phyloP scores from a whole-genome alignment of 176 grass and related monocot species.

The Paspalum vaginatum region DNA sequence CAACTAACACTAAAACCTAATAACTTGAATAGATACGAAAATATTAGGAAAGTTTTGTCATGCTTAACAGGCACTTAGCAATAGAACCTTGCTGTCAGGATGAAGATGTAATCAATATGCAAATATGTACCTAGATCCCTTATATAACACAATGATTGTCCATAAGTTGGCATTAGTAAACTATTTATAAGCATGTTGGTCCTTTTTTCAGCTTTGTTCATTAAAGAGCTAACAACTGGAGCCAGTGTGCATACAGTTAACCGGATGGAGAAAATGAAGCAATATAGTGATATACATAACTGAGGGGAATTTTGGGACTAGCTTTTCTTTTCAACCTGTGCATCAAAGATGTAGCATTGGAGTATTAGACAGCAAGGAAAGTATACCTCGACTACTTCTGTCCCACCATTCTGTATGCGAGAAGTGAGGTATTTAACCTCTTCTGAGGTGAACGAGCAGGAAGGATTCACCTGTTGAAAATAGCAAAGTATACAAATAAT shows the following conservation, averaged over 20 bases:
- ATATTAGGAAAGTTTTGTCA: background rate
- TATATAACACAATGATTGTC: background rate
- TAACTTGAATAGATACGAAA: background rate
- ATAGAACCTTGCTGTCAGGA: constrained; percentile 13
- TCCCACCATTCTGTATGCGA: constrained; percentile 96
- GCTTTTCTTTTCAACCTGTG: background rate
- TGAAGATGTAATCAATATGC: background rate
- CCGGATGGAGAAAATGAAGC: background rate
- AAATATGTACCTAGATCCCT: background rate
- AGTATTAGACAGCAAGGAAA: background rate
- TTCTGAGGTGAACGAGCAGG: constrained; percentile 71
- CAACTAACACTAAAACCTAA: background rate
- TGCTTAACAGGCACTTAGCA: background rate
- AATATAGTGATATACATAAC: background rate
- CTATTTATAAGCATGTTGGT: background rate
- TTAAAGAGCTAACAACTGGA: constrained; percentile 8
- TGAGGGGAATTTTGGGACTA: background rate
- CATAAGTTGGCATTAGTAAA: background rate
- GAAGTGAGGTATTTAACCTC: constrained; percentile 74
- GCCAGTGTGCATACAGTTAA: background rate
- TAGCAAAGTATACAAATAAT: constrained; percentile 24
- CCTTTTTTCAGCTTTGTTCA: background rate
- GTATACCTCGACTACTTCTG: constrained; percentile 91
- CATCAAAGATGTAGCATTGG: constrained; percentile 6
- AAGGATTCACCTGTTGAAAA: constrained; percentile 60